Conservation (phyloP, 305 asterid genomes). For the Fraxinus angustifolia region DNA sequence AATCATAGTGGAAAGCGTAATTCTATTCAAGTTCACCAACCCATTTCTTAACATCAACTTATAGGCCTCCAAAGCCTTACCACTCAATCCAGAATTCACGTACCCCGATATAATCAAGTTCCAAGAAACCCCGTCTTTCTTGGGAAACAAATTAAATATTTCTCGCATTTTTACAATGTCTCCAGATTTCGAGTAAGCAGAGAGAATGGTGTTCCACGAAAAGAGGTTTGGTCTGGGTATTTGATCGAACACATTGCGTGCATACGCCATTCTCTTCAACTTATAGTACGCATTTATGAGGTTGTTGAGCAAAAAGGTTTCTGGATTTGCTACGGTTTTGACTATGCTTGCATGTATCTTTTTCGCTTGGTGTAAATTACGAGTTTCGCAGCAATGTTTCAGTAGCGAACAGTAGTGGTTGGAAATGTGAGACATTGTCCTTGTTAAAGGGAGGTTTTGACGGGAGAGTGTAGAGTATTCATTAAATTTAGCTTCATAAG, state of each 20-base stretch:
- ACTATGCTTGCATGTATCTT: conserved; percentile 64
- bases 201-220: conserved; percentile 85
- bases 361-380: conserved; percentile 46
- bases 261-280: conserved; percentile 37
- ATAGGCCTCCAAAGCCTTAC: conserved; percentile 61
- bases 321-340: conserved; percentile 51
- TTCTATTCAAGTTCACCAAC: conserved; percentile 55
- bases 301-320: conserved; percentile 73
- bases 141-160: conserved; percentile 52
- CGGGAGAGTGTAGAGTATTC: conserved; percentile 26
- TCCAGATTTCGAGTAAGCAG: conserved; percentile 65
- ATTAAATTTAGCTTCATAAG: not conserved
- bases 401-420: conserved; percentile 59
- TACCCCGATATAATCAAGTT: conserved; percentile 79
- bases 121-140: conserved; percentile 84
- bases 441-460: conserved; percentile 25
- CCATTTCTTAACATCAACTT: conserved; percentile 63
- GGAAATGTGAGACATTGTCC: conserved; percentile 52
- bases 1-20: conserved; percentile 61
- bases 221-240: conserved; percentile 61
- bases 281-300: conserved; percentile 46
- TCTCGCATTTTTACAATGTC: conserved; percentile 45
- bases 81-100: conserved; percentile 37
- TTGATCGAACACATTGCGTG: conserved; percentile 74
- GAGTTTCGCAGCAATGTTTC: conserved; percentile 66